phyloP scores from a whole-genome alignment of 2,329 filamentous ascomycete species.

The Beauveria australis region DNA sequence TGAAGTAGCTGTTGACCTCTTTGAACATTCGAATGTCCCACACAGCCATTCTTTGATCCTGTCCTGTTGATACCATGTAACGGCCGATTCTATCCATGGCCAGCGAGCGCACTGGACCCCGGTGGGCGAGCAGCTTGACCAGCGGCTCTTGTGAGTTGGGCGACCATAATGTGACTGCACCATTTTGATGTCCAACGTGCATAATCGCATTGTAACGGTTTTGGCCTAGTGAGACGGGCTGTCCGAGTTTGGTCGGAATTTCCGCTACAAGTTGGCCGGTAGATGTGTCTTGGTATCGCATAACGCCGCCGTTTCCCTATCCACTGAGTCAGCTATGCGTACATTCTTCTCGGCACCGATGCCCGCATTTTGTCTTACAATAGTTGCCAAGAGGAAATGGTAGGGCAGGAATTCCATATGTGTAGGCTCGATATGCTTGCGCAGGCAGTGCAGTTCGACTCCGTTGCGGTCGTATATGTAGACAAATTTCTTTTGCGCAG shows the following conservation, averaged over 20 bases:
- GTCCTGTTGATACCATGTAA: slow-evolving; percentile 92
- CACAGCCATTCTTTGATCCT: slow-evolving; percentile 85
- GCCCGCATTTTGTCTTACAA: slow-evolving; percentile 44
- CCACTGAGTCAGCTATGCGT: slow-evolving; percentile 18
- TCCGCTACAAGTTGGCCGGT: slow-evolving; percentile 86
- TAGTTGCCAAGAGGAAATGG: slow-evolving; percentile 84
- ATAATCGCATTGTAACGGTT: slow-evolving; percentile 90
- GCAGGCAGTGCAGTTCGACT: slow-evolving; percentile 84
- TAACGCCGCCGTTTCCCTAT: slow-evolving; percentile 67
- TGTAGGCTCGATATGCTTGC: slow-evolving; percentile 82
- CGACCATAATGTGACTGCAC: slow-evolving; percentile 90
- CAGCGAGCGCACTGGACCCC: slow-evolving; percentile 77
- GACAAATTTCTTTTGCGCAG: slow-evolving; percentile 91
- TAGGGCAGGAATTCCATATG: slow-evolving; percentile 96
- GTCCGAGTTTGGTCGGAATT: slow-evolving; percentile 74
- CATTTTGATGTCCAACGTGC: slow-evolving; percentile 90
- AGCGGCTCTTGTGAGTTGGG: slow-evolving; percentile 80
- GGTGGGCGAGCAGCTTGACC: slow-evolving; percentile 85
- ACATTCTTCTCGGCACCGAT: slow-evolving; percentile 18
- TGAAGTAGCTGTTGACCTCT: slow-evolving; percentile 83
- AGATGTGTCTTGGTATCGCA: slow-evolving; percentile 93
- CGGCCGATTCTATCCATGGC: slow-evolving; percentile 82
- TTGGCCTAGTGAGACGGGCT: slow-evolving; percentile 74
- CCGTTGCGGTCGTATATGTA: slow-evolving; percentile 94
- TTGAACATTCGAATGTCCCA: slow-evolving; percentile 95